phyloP scores from a whole-genome alignment of 352 stramenopile genomes.

The Phytophthora quininea region DNA sequence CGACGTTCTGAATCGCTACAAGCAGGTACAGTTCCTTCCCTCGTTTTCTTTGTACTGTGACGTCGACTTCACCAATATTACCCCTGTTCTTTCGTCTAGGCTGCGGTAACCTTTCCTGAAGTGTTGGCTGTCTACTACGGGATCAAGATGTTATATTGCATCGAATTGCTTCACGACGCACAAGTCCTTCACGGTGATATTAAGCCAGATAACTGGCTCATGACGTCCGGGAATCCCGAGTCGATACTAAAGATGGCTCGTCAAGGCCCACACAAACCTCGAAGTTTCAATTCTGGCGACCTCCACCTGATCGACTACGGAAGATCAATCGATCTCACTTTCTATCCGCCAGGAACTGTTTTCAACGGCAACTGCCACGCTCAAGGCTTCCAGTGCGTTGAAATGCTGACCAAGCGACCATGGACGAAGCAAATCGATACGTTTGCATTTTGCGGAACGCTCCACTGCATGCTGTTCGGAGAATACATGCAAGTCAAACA shows the following conservation, averaged over 20 bases:
- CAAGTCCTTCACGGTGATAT: conserved; percentile 84
- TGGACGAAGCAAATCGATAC: conserved; percentile 89
- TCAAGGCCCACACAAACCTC: conserved; percentile 16
- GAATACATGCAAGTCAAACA: conserved; percentile 82
- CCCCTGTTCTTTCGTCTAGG: conserved; percentile 25
- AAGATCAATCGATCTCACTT: conserved; percentile 73
- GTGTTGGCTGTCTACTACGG: conserved; percentile 74
- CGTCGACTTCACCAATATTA: too few species aligned
- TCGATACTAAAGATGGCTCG: conserved; percentile 14
- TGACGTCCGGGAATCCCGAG: conserved; percentile 39
- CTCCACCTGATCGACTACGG: conserved; percentile 87
- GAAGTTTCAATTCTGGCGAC: conserved; percentile 43
- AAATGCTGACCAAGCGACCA: conserved; percentile 77
- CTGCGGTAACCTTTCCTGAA: conserved; percentile 68
- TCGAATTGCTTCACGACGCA: conserved; percentile 68
- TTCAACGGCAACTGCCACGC: conserved; percentile 83
- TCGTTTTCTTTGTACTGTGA: background rate
- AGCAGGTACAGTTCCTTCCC: conserved; percentile 48
- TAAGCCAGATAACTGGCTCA: conserved; percentile 89
- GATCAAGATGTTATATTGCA: conserved; percentile 78
- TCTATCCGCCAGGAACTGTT: conserved; percentile 57
- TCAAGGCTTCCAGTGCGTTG: conserved; percentile 85
- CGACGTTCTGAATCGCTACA: conserved; percentile 81
- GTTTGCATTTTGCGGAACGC: conserved; percentile 78
- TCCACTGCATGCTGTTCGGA: conserved; percentile 86